phyloP scores from a whole-genome alignment of 192 early-diverging fungal species.

The Entomortierella chlamydospora region DNA sequence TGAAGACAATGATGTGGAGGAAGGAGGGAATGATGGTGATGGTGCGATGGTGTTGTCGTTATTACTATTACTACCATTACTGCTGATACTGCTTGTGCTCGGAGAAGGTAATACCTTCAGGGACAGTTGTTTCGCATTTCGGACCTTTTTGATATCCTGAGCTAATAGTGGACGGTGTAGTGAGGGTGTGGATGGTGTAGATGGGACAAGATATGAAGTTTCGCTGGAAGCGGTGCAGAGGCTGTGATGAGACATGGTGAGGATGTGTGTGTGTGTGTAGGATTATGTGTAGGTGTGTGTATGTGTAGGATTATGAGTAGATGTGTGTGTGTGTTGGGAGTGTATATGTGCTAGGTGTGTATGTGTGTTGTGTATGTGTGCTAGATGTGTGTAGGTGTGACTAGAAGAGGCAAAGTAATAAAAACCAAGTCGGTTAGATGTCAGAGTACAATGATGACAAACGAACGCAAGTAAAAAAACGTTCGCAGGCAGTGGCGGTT shows the following conservation, averaged over 20 bases:
- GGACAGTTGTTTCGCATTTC: constrained; percentile 47
- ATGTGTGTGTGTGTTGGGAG: not conserved
- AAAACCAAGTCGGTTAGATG: not conserved
- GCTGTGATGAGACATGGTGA: not conserved
- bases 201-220: not conserved
- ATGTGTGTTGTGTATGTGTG: no score
- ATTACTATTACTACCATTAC: not conserved
- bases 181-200: constrained; percentile 7
- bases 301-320: not conserved
- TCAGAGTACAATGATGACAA: no score
- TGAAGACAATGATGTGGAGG: constrained; percentile 27
- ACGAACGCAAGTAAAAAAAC: no score
- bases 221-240: not conserved
- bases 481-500: no score
- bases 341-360: not conserved
- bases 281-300: not conserved
- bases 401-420: not conserved
- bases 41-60: constrained; percentile 16
- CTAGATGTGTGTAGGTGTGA: not conserved
- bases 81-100: no score
- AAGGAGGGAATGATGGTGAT: constrained; percentile 26
- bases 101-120: constrained; percentile 34
- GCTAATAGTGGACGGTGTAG: constrained; percentile 30
- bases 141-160: constrained; percentile 29
- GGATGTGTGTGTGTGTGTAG: not conserved